Base-by-base conservation (phyloP, 257 asterid genomes). In the Phtheirospermum japonicum region DNA sequence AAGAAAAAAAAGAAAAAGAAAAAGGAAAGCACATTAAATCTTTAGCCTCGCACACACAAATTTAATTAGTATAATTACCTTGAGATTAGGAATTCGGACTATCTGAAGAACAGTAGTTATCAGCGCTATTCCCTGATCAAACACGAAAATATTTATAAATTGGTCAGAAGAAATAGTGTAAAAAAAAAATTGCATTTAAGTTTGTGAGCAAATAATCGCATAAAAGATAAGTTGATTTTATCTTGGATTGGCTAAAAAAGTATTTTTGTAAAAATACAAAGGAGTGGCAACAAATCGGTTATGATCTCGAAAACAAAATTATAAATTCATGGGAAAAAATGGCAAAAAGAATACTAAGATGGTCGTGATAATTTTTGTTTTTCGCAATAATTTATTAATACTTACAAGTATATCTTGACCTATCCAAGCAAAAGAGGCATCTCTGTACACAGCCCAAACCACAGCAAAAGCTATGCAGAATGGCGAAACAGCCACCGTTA, bases 331-430 rank as follows among this genome's bases (percentile, higher is more conserved):
- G 14, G 5, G 30, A 13, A 34, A 61, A 34, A 28, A 59, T n/a
- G 50, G 2, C 43, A n/a, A 14, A n/a, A n/a, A n/a, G n/a, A 56
- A 69, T 14, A 37, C 20, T 43, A 59, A 63, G 32, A 50, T 20
- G 57, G 57, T 50, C 28, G 57, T 50, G 30, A 50, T 50, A 16
- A 6, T 19, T 8, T 50, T 20, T 50, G 5, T 18, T 50, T 14
- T 46, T 46, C 26, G 7, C 6, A 23, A 42, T 45, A 17, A 34
- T 16, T 9, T 13, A 48, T 5, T 9, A 48, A n/a, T 55, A 61
- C 88, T 81, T 76, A 90, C 98, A 62, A 90, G 96, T 67, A 90
- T 74, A 75, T 90, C 96, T 80, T 85, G 98, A 64, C 96, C 98
- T 45, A 90, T 83, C 98, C 98, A 90, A 61, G 91, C 95, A 77